Conservation (phyloP, 2,329 filamentous ascomycete genomes). For the Macrophomina tecta region DNA sequence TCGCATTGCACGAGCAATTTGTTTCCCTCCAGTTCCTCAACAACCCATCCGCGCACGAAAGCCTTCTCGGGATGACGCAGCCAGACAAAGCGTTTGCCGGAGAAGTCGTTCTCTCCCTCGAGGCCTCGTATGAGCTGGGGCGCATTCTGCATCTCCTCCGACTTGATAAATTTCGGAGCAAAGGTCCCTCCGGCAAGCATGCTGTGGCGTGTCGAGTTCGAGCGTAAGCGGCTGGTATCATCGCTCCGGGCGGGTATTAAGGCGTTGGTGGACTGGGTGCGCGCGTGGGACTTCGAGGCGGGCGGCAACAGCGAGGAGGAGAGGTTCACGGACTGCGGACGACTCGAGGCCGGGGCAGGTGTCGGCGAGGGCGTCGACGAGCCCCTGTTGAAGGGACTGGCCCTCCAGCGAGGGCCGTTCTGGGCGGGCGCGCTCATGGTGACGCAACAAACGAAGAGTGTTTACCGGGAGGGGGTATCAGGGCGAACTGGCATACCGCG, state of each 20-base stretch:
- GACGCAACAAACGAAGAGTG: conserved; percentile 10
- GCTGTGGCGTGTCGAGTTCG: conserved; percentile 69
- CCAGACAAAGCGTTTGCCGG: conserved; percentile 98
- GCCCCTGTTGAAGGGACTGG: conserved; percentile 77
- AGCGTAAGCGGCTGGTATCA: conserved; percentile 49
- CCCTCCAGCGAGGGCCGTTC: conserved; percentile 74
- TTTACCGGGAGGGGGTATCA: conserved; percentile 23
- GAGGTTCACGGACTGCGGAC: conserved; percentile 80
- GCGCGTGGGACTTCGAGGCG: conserved; percentile 63
- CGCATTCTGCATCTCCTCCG: conserved; percentile 72
- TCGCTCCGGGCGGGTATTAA: conserved; percentile 39
- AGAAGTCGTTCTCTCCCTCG: conserved; percentile 98
- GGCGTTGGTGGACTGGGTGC: conserved; percentile 66
- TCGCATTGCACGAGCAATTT: conserved; percentile 88
- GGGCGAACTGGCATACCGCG: conserved; percentile 23
- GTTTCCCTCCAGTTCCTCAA: conserved; percentile 76
- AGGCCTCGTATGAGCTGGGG: conserved; percentile 70
- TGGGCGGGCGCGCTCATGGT: conserved; percentile 62
- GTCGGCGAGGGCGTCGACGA: conserved; percentile 68
- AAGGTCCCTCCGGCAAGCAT: conserved; percentile 79
- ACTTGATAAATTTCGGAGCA: conserved; percentile 94
- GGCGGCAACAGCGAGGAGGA: conserved; percentile 60
- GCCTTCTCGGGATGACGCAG: conserved; percentile 84
- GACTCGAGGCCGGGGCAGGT: conserved; percentile 49
- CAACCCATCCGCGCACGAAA: conserved; percentile 90